Base-by-base conservation (phyloP, 2,329 filamentous ascomycete genomes). In the Dactylellina drechsleri region DNA sequence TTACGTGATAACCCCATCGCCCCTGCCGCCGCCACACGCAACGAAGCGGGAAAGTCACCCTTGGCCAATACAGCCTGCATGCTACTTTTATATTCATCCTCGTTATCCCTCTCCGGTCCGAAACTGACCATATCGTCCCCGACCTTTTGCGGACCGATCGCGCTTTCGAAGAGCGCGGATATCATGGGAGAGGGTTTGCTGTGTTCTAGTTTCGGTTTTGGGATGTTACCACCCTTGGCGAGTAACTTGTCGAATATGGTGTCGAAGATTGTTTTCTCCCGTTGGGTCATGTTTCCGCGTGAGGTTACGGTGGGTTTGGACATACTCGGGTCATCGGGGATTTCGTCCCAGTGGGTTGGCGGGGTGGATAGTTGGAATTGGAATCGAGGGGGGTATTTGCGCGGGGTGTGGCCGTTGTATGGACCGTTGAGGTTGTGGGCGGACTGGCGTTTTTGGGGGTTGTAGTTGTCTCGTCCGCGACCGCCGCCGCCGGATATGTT, bases 161-260 rank as follows among this genome's bases (percentile, higher is more conserved):
- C 78, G 10, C 73, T 77, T 31, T 79, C 77, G 49, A 79, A 79
- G 8, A 79, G 64, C 2, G 77, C 77, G 4, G 71, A 68, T 10
- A 75, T 67, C 71, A 75, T 75, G 7, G 71, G 71, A 2, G 64
- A 68, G 2, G 71, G 71, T 4, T 64, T 40, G 1, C 16, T n/a
- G 28, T 75, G 71, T 18, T 52, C 45, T 12, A 74, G 53, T 52
- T 64, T 66, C 12, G 41, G 45, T 12, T 54, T 13, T 0, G 61
- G 10, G 16, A 18, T n/a, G 16, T 52, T 52, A 6, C 43, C 43
- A 47, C 43, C 43, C 53, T 60, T 68, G 4, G 67, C 50, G 6
- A 75, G 26, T 0, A 75, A 18, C 28, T 65, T 64, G n/a, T 68
- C 53, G 31, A 75, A 75, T 13, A 75, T 68, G 52, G 53, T 65